Conservation (phyloP, 1,284 basidiomycete species). For the Schizophyllum amplum region DNA sequence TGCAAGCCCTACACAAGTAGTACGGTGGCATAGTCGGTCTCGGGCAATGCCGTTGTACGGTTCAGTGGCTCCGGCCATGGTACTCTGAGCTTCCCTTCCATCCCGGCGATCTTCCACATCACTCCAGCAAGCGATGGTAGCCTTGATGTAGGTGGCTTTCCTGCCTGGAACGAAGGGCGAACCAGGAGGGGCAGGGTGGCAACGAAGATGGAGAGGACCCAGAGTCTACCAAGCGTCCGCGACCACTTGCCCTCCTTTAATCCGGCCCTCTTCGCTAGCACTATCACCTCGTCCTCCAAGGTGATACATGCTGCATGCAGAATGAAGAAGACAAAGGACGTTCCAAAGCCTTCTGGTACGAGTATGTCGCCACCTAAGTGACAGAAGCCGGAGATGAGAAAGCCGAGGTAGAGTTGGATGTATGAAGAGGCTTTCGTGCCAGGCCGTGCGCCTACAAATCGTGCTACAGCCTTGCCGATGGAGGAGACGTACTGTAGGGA, state of each 20-base stretch:
- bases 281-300: constrained; percentile 9
- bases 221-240: background rate
- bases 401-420: constrained; percentile 11
- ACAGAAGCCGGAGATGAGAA: constrained; percentile 7
- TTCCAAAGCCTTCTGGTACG: background rate
- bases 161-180: background rate
- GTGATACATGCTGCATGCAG: constrained; percentile 10
- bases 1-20: no score
- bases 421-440: constrained; percentile 6
- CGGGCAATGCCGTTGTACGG: no score
- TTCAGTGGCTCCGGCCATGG: no score
- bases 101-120: background rate
- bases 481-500: constrained; percentile 3
- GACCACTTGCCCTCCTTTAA: background rate
- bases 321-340: constrained; percentile 11
- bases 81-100: background rate
- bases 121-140: background rate
- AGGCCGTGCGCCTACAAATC: background rate
- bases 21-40: no score
- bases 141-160: no score
- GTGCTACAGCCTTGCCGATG: background rate
- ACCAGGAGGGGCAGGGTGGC: background rate
- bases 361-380: constrained; percentile 7
- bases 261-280: constrained; percentile 1
- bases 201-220: background rate